Conservation (phyloP, 2,329 filamentous ascomycete species). For the Pseudocercospora vitis region DNA sequence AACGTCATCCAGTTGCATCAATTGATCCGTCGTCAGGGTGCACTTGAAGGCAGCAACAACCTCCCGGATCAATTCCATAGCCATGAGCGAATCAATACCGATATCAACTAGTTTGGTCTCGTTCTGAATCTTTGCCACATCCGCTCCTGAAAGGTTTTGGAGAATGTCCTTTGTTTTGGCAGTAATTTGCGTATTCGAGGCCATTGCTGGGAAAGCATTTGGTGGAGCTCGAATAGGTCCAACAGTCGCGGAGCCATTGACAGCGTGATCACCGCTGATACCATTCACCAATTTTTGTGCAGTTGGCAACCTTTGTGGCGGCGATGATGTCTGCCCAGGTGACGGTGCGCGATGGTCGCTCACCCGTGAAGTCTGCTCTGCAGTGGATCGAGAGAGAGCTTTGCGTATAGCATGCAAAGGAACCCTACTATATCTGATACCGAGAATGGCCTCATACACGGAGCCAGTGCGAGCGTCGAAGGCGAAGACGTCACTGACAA, state of each 20-base stretch:
- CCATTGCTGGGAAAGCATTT: neutral
- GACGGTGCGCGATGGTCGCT: neutral
- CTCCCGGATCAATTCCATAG: conserved; percentile 10
- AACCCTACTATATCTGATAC: neutral
- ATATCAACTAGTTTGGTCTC: conserved; percentile 1
- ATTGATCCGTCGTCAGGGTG: neutral
- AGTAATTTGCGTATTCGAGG: neutral
- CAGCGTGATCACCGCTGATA: too few species aligned
- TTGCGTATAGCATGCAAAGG: neutral
- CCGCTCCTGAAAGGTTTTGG: neutral
- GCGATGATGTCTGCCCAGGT: too few species aligned
- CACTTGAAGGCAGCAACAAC: neutral
- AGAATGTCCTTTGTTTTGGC: neutral
- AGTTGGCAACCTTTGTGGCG: too few species aligned
- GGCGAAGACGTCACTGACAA: neutral
- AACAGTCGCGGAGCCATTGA: too few species aligned
- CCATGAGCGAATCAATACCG: conserved; percentile 10
- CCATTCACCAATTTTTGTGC: too few species aligned
- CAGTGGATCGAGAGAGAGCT: neutral
- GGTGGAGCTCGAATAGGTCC: too few species aligned
- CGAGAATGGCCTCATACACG: neutral
- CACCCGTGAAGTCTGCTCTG: neutral
- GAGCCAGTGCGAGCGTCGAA: neutral
- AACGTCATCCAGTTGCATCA: neutral
- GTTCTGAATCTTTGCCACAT: neutral